These are phyloP conservation scores for Ziziphus jujuba DNA, from an alignment of 306 rosid species.

Conservation along the genomic window DNA sequence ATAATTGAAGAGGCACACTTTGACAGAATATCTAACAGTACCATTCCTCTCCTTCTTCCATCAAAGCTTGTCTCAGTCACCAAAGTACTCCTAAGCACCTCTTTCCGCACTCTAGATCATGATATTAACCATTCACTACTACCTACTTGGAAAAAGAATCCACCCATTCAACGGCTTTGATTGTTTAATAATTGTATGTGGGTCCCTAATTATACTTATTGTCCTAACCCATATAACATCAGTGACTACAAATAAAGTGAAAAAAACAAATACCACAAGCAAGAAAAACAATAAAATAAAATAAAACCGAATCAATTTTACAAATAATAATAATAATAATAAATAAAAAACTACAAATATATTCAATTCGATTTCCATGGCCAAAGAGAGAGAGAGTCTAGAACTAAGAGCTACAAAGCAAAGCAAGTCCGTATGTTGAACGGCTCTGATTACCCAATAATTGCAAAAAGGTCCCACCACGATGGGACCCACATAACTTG, in stretches of 20 bases:
- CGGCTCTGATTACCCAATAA: conserved; percentile 31
- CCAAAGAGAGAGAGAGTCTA: background rate
- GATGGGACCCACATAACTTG: conserved; percentile 10
- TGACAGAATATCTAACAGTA: conserved; percentile 15
- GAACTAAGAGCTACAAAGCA: background rate
- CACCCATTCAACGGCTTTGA: conserved; percentile 26
- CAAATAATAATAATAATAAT: background rate
- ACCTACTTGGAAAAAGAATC: conserved; percentile 12
- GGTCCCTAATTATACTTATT: conserved; percentile 13
- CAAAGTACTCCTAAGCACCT: background rate
- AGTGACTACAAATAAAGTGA: background rate
- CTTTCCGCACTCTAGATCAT: background rate
- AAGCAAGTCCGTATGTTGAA: conserved; percentile 5
- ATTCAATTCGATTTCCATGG: conserved; percentile 1
- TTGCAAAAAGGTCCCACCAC: conserved; percentile 34
- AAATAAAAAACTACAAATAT: background rate
- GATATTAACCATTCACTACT: background rate
- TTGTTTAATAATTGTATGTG: conserved; percentile 20
- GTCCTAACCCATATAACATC: conserved; percentile 1
- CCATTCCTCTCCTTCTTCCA: background rate
- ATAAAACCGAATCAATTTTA: background rate
- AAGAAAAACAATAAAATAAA: background rate
- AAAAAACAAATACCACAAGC: too few relatives aligned
- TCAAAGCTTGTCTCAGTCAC: background rate
- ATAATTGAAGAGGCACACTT: conserved; percentile 27